phyloP scores from a whole-genome alignment of 305 asterid species.

The Fraxinus sp. region DNA sequence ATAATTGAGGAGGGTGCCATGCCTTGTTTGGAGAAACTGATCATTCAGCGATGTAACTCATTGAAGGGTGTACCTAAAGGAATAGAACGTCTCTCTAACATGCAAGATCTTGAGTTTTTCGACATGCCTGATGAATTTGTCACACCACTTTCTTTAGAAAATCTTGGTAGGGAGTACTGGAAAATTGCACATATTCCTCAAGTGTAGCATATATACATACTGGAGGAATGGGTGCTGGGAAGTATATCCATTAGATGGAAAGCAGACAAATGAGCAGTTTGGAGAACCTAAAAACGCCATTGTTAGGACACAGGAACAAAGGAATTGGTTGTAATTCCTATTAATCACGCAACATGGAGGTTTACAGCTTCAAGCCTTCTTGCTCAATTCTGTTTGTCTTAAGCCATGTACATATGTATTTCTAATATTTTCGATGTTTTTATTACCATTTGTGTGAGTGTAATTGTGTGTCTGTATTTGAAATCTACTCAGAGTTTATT shows the following conservation, averaged over 20 bases:
- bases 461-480: neutral
- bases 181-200: constrained; percentile 24
- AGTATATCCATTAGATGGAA: constrained; percentile 9
- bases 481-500: neutral
- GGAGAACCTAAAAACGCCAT: neutral
- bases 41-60: constrained; percentile 18
- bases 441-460: neutral
- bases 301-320: neutral
- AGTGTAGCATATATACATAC: constrained; percentile 20
- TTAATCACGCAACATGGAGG: no score
- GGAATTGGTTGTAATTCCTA: neutral
- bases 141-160: neutral
- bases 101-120: constrained; percentile 21
- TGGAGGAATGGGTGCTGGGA: constrained; percentile 28
- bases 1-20: constrained; percentile 10
- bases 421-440: no score
- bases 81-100: constrained; percentile 11
- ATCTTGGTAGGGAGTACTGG: constrained; percentile 14
- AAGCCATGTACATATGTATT: no score
- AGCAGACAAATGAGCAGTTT: neutral
- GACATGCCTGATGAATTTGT: constrained; percentile 27
- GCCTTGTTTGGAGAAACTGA: constrained; percentile 21
- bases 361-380: neutral
- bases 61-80: constrained; percentile 21
- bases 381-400: neutral